These are phyloP conservation scores for Talaromyces funiculosus DNA, from an alignment of 2,329 filamentous ascomycete genomes.

Conservation along the genomic window DNA sequence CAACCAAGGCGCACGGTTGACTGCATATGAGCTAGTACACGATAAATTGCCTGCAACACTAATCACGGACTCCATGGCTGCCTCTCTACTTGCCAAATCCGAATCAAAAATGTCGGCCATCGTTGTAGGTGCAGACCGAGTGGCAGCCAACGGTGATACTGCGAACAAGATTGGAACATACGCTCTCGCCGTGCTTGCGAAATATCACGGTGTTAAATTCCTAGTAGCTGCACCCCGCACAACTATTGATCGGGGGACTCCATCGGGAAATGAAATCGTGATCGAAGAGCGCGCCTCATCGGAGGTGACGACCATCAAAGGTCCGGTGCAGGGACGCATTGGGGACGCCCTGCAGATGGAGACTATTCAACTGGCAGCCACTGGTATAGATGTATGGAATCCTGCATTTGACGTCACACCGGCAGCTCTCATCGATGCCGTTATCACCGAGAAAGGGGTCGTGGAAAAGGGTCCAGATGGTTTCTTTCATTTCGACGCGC, in stretches of 20 bases:
- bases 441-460: slow-evolving; percentile 88
- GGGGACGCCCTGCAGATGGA: slow-evolving; percentile 47
- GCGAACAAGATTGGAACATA: slow-evolving; percentile 99
- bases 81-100: slow-evolving; percentile 62
- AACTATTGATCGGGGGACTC: slow-evolving; percentile 80
- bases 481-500: slow-evolving; percentile 54
- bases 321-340: slow-evolving; percentile 60
- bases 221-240: slow-evolving; percentile 92
- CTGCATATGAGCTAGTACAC: slow-evolving; percentile 92
- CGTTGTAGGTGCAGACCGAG: slow-evolving; percentile 89
- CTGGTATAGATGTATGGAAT: slow-evolving; percentile 85
- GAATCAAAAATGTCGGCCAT: slow-evolving; percentile 72
- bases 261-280: slow-evolving; percentile 70
- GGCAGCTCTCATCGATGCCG: slow-evolving; percentile 78
- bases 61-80: slow-evolving; percentile 95
- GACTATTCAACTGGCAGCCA: slow-evolving; percentile 71
- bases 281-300: slow-evolving; percentile 81
- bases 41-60: slow-evolving; percentile 87
- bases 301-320: slow-evolving; percentile 80
- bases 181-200: slow-evolving; percentile 81
- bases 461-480: slow-evolving; percentile 70
- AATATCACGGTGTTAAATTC: slow-evolving; percentile 84
- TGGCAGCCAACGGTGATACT: slow-evolving; percentile 93
- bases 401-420: slow-evolving; percentile 96
- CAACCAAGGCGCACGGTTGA: slow-evolving; percentile 92